These are phyloP conservation scores for Biancaea sappan DNA, from an alignment of 306 rosid genomes.

Conservation along the genomic window DNA sequence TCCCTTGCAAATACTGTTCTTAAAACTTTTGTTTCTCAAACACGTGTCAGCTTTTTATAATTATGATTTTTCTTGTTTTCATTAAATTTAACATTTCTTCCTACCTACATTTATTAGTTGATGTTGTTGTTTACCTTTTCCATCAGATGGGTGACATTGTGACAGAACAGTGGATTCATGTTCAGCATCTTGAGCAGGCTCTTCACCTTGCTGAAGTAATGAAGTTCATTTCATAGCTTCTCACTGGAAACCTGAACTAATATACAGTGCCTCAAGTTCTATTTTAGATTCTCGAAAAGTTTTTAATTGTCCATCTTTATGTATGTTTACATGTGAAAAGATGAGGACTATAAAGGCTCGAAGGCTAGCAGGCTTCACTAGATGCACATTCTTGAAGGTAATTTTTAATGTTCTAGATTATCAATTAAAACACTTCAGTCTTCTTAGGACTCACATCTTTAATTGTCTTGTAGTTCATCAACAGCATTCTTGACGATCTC, in stretches of 20 bases:
- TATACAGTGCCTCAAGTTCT: conserved; percentile 9
- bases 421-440: conserved; percentile 8
- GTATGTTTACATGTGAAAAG: conserved; percentile 39
- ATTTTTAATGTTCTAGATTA: conserved; percentile 21
- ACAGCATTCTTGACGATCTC: conserved; percentile 46
- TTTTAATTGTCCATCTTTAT: conserved; percentile 4
- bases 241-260: conserved; percentile 20
- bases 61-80: conserved; percentile 20
- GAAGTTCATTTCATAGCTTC: conserved; percentile 19
- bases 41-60: conserved; percentile 9
- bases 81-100: conserved; percentile 25
- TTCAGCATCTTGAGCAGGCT: conserved; percentile 97
- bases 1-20: conserved; percentile 15
- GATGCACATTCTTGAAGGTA: conserved; percentile 79
- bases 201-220: conserved; percentile 73
- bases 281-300: conserved; percentile 31
- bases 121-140: conserved; percentile 34
- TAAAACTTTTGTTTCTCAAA: conserved; percentile 10
- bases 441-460: conserved; percentile 28
- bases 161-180: conserved; percentile 86
- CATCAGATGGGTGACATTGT: conserved; percentile 72
- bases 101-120: conserved; percentile 16
- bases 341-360: conserved; percentile 53
- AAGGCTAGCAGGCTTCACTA: conserved; percentile 43
- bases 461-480: conserved; percentile 50